Base-by-base conservation (phyloP, 148 eudicot genomes). In the Chenopodium album region DNA sequence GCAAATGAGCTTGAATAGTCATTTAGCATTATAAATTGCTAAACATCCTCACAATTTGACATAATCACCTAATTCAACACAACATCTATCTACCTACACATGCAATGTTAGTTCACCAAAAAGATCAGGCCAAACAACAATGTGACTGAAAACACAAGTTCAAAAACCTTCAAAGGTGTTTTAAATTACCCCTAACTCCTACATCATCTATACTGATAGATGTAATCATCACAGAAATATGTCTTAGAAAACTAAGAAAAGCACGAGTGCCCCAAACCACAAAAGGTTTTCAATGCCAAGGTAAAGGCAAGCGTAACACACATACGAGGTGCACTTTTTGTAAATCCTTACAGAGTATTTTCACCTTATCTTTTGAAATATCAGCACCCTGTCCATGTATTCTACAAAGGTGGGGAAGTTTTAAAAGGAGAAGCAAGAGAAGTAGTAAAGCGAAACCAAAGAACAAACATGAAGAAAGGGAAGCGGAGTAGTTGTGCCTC, bases 11-110 rank as follows among this genome's bases (percentile, higher is more conserved):
- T 76, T 31, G 26, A 44, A 9, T 56, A 20, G 9, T 22, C 2
- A 44, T 71, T 75, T 60, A 50, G 77, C 16, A 23, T 22, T 76
- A 47, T 29, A 31, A 41, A 26, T 26, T 28, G 23, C 44, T 19
- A 32, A 75, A 2, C 78, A 56, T 31, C 47, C 26, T 34, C 34
- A 75, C 78, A 76, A n/a, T 20, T 29, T 76, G 47, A 20, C 78
- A 76, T 56, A 54, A 13, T 12, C 16, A 54, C 9, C 44, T 29
- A 56, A 56, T 56, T 14, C 62, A 14, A 0, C 22, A 13, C 62
- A 56, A 56, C 62, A 56, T 14, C 62, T 4, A 56, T 17, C 62
- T 5, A 56, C 4, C 62, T 56, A 56, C 62, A 56, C 62, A 2
- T 17, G 62, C 62, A 56, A 1, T 56, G 3, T 5, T 2, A 54